Evolutionary conservation across 2,329 filamentous ascomycete genomes (phyloP).

Genomic region (Cercospora nicotianae): DNA sequence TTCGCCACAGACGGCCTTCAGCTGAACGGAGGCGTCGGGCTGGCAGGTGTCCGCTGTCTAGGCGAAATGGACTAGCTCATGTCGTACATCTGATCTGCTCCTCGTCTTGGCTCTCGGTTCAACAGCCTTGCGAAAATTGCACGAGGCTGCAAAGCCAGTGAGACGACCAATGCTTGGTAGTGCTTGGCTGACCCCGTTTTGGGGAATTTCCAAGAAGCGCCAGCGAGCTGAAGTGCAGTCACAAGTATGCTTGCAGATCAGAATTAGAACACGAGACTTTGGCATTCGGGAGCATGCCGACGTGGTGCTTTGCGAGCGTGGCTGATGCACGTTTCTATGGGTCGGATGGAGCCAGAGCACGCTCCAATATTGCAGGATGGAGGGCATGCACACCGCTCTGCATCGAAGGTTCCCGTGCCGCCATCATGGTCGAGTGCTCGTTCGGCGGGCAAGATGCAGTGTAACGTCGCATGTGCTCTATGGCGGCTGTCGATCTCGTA

Average conservation of each 20-base stretch:
- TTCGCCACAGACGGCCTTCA: not conserved
- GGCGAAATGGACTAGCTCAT: not conserved
- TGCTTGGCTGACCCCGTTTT: constrained; percentile 2
- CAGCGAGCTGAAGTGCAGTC: not conserved
- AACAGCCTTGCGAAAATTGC: constrained; percentile 1
- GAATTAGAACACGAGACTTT: not conserved
- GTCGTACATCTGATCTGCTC: not conserved
- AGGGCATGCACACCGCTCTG: not conserved
- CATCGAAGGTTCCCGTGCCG: not conserved
- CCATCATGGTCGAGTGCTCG: not conserved
- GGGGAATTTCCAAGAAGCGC: not conserved
- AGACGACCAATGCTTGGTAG: constrained; percentile 1
- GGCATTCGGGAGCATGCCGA: not conserved
- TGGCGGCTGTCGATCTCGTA: not conserved
- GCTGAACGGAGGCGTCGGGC: constrained; percentile 6
- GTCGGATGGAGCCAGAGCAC: not conserved
- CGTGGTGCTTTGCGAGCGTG: not conserved
- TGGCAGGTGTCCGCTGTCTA: not conserved
- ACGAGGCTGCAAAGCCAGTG: not conserved
- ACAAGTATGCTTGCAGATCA: constrained; percentile 4
- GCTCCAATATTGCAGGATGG: not conserved
- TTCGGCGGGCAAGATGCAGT: not conserved
- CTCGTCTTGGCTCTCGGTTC: not conserved
- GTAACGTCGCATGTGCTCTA: not conserved
- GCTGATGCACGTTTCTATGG: not conserved